Evolutionary conservation across 2,329 filamentous ascomycete genomes (phyloP).

Genomic region (Coniochaeta sp.): DNA sequence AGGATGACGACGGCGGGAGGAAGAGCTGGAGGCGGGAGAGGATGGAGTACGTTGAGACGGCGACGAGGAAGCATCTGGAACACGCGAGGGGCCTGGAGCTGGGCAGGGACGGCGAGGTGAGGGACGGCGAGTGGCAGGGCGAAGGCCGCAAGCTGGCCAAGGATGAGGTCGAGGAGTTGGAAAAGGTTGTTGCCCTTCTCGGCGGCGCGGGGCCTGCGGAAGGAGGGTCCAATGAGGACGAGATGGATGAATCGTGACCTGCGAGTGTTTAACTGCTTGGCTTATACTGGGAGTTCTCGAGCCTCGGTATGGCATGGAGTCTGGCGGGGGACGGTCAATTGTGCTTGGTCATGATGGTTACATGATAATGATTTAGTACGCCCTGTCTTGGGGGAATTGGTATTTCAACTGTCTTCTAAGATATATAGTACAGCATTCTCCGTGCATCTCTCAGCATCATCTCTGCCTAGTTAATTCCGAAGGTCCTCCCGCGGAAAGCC

Average conservation of each 20-base stretch:
- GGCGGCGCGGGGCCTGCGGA: constrained; percentile 7
- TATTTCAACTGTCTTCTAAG: not conserved
- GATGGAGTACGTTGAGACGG: constrained; percentile 74
- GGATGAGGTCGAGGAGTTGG: constrained; percentile 51
- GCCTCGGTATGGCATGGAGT: not conserved
- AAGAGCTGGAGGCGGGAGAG: constrained; percentile 63
- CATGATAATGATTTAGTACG: not conserved
- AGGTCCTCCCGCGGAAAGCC: constrained; percentile 22
- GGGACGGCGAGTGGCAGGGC: constrained; percentile 58
- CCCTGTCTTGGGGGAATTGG: not conserved
- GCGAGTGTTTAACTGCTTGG: not conserved
- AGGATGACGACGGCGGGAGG: constrained; percentile 22
- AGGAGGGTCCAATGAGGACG: constrained; percentile 11
- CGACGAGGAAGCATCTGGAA: constrained; percentile 72
- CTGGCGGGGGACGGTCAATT: not conserved
- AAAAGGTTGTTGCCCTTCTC: constrained; percentile 40
- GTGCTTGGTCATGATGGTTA: not conserved
- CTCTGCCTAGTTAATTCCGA: not conserved
- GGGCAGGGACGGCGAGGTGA: constrained; percentile 51
- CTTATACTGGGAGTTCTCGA: not conserved
- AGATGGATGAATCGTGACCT: constrained; percentile 20
- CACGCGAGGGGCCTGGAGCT: constrained; percentile 59
- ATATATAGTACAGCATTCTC: not conserved
- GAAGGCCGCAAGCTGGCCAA: constrained; percentile 39
- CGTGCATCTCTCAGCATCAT: not conserved